phyloP scores from a whole-genome alignment of 345 rosid genomes.

The Luvunga scandens region DNA sequence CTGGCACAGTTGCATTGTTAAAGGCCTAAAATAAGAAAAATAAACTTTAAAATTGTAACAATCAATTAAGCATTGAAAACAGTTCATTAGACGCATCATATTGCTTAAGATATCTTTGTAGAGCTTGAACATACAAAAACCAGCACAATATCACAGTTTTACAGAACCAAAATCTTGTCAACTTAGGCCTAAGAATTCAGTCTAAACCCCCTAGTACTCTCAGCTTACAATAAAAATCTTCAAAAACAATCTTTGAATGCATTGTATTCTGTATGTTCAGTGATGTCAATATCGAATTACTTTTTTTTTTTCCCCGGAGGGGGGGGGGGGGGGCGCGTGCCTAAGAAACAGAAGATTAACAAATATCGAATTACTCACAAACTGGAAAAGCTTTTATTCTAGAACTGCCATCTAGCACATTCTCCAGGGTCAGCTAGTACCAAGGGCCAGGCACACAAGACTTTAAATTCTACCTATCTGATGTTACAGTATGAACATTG shows the following conservation, averaged over 20 bases:
- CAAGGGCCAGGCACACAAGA: neutral
- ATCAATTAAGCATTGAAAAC: neutral
- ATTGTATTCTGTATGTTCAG: neutral
- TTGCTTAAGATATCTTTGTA: neutral
- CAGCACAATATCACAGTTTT: neutral
- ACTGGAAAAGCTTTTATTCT: neutral
- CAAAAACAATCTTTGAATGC: neutral
- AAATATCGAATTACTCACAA: neutral
- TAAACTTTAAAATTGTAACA: neutral
- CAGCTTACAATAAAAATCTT: neutral
- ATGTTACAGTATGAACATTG: neutral
- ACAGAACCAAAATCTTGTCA: neutral
- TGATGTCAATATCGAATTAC: neutral
- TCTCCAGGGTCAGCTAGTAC: neutral
- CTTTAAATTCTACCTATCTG: neutral
- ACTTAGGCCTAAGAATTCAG: neutral
- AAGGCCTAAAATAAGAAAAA: constrained; percentile 54
- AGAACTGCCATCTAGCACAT: neutral
- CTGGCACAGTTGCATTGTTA: constrained; percentile 71
- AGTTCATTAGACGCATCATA: neutral
- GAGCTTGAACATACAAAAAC: neutral
- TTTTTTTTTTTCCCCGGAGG: too few species aligned
- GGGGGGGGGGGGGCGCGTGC: too few species aligned
- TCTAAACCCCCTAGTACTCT: neutral
- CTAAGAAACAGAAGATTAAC: too few species aligned